Conservation (phyloP, 345 rosid species). For the Euclidium syriacum region DNA sequence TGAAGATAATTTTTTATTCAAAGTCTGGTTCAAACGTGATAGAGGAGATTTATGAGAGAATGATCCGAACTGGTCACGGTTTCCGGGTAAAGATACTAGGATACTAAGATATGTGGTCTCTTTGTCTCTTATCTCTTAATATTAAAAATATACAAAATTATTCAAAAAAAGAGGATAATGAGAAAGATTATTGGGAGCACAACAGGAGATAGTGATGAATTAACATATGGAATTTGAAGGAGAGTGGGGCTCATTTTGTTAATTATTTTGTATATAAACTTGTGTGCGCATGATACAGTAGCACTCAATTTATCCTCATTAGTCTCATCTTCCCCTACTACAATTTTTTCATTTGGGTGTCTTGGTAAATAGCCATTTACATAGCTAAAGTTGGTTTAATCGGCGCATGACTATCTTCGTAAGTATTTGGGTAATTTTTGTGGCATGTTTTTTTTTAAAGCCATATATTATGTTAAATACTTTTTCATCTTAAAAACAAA, state of each 20-base stretch:
- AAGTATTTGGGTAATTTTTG: too few species aligned
- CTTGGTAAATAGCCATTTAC: too few species aligned
- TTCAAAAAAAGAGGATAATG: not conserved
- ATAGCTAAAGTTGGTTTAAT: too few species aligned
- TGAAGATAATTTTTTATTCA: not conserved
- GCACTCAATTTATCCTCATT: conserved; percentile 44
- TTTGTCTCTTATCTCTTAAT: not conserved
- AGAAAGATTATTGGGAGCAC: conserved; percentile 14
- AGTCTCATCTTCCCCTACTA: conserved; percentile 17
- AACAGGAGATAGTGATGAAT: conserved; percentile 32
- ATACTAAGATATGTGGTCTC: not conserved
- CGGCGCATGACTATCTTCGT: too few species aligned
- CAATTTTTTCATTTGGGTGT: not conserved
- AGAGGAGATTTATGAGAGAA: not conserved
- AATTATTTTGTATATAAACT: conserved; percentile 21
- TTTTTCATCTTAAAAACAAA: too few species aligned
- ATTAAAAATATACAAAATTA: not conserved
- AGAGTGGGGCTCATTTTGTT: conserved; percentile 37
- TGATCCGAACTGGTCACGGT: not conserved
- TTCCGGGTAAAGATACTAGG: not conserved
- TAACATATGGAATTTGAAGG: conserved; percentile 20
- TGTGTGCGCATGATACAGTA: conserved; percentile 84
- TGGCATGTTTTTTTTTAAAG: too few species aligned
- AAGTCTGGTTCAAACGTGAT: not conserved
- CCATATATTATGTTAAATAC: too few species aligned